A percentile compares a stretch with the other conserved stretches of the same genome.
Evolutionary conservation across 768 basidiomycete species (phyloP).

Genomic region (Crepidotus variabilis): DNA sequence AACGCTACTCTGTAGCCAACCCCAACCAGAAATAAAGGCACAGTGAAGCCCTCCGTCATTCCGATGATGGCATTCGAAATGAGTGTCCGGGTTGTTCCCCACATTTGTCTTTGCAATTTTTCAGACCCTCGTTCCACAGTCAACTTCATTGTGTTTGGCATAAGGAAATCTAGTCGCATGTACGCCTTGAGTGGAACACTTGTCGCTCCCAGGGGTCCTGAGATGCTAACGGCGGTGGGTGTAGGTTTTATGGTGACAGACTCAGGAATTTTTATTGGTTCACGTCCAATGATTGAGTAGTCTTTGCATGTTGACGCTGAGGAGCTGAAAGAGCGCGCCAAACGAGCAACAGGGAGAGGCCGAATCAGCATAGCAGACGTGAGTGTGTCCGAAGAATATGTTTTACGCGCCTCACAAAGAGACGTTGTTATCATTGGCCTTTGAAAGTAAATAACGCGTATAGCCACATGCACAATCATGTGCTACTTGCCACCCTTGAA

Average conservation of each 20-base stretch:
- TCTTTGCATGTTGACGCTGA: conserved; percentile 44
- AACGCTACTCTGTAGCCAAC: conserved; percentile 90
- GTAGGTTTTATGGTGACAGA: conserved; percentile 39
- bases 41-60: conserved; percentile 82
- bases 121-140: conserved; percentile 62
- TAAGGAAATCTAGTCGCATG: conserved; percentile 40
- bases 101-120: conserved; percentile 83
- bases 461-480: too few relatives aligned
- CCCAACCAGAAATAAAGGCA: conserved; percentile 86
- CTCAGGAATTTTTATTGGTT: conserved; percentile 47
- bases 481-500: too few relatives aligned
- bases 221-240: conserved; percentile 35
- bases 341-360: conserved; percentile 25
- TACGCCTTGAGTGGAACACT: conserved; percentile 43
- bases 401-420: too few relatives aligned
- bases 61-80: conserved; percentile 88
- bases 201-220: conserved; percentile 44
- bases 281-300: conserved; percentile 65
- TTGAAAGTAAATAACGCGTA: too few relatives aligned
- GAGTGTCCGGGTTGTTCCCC: conserved; percentile 92
- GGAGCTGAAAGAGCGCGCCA: conserved; percentile 44
- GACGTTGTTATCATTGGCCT: too few relatives aligned
- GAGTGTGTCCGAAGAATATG: too few relatives aligned
- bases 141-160: conserved; percentile 36
- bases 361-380: conserved; percentile 35